phyloP scores from a whole-genome alignment of 768 basidiomycete species.

The Obba rivulosa region DNA sequence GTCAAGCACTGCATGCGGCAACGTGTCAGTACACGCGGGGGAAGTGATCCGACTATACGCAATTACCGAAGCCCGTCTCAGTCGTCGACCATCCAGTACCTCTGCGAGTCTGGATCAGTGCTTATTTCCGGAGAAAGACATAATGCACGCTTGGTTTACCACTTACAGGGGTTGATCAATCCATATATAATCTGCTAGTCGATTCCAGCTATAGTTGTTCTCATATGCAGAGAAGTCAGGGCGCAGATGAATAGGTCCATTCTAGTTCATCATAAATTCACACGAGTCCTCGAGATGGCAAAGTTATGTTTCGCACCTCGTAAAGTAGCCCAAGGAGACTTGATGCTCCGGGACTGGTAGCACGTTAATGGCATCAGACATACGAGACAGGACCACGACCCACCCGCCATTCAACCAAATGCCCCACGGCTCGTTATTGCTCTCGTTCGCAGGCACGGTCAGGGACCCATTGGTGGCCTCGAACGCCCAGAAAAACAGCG shows the following conservation, averaged over 20 bases:
- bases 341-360: constrained; percentile 57
- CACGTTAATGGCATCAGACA: neutral
- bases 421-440: constrained; percentile 28
- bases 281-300: neutral
- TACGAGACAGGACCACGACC: neutral
- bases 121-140: neutral
- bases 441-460: constrained; percentile 20
- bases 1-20: constrained; percentile 20
- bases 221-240: constrained; percentile 41
- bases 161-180: constrained; percentile 66
- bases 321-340: constrained; percentile 61
- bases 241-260: constrained; percentile 61
- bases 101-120: constrained; percentile 22
- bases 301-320: constrained; percentile 32
- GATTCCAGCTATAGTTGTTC: constrained; percentile 56
- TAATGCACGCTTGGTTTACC: neutral
- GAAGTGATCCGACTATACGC: neutral
- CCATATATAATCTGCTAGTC: constrained; percentile 64
- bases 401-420: constrained; percentile 36
- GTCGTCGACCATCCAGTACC: constrained; percentile 64
- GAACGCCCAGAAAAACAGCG: constrained; percentile 37
- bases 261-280: constrained; percentile 34
- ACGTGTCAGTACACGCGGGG: neutral
- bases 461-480: constrained; percentile 33
- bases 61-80: constrained; percentile 50